phyloP scores from a whole-genome alignment of 2,329 filamentous ascomycete species.

The Neopestalotiopsis rosae region DNA sequence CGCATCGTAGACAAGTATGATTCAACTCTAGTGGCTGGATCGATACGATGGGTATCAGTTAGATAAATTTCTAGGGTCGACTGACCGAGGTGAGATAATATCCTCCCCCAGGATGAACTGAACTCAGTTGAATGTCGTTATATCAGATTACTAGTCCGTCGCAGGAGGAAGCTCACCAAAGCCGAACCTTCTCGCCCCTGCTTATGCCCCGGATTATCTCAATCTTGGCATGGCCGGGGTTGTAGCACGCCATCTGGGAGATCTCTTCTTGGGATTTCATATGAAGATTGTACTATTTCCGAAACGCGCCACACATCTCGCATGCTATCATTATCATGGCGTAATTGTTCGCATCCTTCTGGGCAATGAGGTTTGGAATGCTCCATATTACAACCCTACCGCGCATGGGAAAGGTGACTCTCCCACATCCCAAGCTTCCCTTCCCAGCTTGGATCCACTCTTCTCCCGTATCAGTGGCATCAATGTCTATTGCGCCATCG shows the following conservation, averaged over 20 bases:
- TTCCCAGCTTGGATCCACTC: neutral
- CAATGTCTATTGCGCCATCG: neutral
- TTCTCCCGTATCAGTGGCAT: neutral
- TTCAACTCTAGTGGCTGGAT: too few relatives aligned
- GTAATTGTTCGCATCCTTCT: neutral
- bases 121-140: neutral
- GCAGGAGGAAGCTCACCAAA: neutral
- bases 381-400: neutral
- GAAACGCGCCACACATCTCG: neutral
- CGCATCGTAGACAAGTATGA: too few relatives aligned
- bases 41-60: too few relatives aligned
- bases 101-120: neutral
- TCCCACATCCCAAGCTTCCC: neutral
- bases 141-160: neutral
- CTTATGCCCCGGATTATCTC: neutral
- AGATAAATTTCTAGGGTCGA: neutral
- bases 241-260: conserved; percentile 4
- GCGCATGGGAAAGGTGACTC: neutral
- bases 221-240: neutral
- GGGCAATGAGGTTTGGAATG: neutral
- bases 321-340: neutral
- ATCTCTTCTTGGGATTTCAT: neutral
- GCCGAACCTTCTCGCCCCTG: neutral
- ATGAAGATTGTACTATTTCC: neutral
- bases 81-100: neutral